These are phyloP conservation scores for Pythium rishiriense DNA, from an alignment of 352 stramenopile species.

Conservation along the genomic window DNA sequence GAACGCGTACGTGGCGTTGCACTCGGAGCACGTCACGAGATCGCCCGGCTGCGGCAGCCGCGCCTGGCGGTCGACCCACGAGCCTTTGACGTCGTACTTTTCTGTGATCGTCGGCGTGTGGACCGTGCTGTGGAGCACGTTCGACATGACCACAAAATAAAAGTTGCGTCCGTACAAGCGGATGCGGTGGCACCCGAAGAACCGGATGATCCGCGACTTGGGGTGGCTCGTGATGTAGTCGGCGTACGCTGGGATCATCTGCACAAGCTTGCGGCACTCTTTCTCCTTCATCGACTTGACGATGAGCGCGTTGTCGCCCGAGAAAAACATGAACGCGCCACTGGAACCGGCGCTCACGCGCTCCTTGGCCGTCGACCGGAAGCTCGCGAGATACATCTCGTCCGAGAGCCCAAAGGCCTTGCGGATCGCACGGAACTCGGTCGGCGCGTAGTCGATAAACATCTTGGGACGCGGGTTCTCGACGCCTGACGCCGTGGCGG, in stretches of 20 bases:
- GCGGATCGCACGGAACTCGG: slow-evolving; percentile 65
- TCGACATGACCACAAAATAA: slow-evolving; percentile 83
- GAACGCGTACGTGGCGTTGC: slow-evolving; percentile 54
- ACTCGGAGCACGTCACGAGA: slow-evolving; percentile 65
- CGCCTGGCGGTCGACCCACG: slow-evolving; percentile 65
- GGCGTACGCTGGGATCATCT: slow-evolving; percentile 71
- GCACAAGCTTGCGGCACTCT: slow-evolving; percentile 70
- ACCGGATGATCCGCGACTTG: slow-evolving; percentile 75
- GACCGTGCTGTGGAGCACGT: slow-evolving; percentile 60
- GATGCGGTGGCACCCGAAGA: slow-evolving; percentile 85
- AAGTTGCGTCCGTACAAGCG: slow-evolving; percentile 79
- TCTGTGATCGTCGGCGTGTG: slow-evolving; percentile 64
- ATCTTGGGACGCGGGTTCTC: slow-evolving; percentile 65
- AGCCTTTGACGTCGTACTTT: slow-evolving; percentile 81
- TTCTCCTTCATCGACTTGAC: slow-evolving; percentile 87
- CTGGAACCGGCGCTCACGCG: slow-evolving; percentile 78
- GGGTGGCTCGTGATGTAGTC: slow-evolving; percentile 61
- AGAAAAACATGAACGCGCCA: slow-evolving; percentile 93
- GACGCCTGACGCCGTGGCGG: slow-evolving; percentile 2
- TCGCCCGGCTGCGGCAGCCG: slow-evolving; percentile 49
- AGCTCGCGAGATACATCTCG: slow-evolving; percentile 70
- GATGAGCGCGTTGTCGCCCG: slow-evolving; percentile 84
- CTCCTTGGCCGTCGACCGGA: slow-evolving; percentile 77
- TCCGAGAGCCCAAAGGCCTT: slow-evolving; percentile 62
- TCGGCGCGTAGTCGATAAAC: slow-evolving; percentile 76